Percentiles rank a stretch among this genome's conserved stretches.
Evolutionary conservation across 495 filamentous ascomycete species (phyloP).

Genomic region (Melanomma pulvis-pyrius): DNA sequence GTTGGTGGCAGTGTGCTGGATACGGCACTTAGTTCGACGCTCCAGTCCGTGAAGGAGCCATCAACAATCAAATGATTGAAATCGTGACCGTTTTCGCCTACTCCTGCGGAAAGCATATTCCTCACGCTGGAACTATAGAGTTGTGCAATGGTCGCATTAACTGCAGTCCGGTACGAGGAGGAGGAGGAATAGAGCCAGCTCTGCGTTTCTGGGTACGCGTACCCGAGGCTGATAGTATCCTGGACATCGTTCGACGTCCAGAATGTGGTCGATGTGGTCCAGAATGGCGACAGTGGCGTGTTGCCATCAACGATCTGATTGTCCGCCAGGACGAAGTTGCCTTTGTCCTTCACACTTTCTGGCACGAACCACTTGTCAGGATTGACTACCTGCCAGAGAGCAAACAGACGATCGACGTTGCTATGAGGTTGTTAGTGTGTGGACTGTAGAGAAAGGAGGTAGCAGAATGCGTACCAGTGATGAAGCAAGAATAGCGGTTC

Average conservation of each 20-base stretch:
- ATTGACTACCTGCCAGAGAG: constrained; percentile 50
- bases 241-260: constrained; percentile 48
- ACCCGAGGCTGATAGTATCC: constrained; percentile 45
- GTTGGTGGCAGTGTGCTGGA: background rate
- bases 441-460: background rate
- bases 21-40: background rate
- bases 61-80: constrained; percentile 1
- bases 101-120: background rate
- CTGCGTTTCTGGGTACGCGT: constrained; percentile 51
- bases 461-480: constrained; percentile 16
- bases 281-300: constrained; percentile 54
- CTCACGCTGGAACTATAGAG: constrained; percentile 12
- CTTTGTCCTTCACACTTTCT: constrained; percentile 35
- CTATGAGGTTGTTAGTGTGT: constrained; percentile 51
- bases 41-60: constrained; percentile 16
- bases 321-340: constrained; percentile 42
- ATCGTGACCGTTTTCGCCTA: background rate
- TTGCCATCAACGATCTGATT: constrained; percentile 44
- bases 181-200: constrained; percentile 17
- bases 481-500: constrained; percentile 30
- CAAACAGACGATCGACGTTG: constrained; percentile 55
- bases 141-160: constrained; percentile 18
- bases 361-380: constrained; percentile 41
- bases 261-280: constrained; percentile 41
- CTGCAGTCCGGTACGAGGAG: background rate